These are phyloP conservation scores for Nyctanthes arbortristis DNA, from an alignment of 257 asterid species.

Conservation along the genomic window DNA sequence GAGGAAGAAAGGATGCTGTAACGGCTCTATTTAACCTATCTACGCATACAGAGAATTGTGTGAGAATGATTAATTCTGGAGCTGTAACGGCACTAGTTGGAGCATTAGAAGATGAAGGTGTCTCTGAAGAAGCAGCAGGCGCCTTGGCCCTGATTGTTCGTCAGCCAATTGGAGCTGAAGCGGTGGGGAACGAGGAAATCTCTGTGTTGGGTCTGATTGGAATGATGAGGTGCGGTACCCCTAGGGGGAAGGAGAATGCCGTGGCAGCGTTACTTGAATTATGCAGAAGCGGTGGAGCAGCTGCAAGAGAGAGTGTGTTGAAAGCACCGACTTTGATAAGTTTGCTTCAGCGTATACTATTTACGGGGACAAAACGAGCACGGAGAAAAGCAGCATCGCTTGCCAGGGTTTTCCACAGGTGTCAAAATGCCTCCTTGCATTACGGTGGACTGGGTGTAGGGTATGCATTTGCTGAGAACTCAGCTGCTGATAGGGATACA, in stretches of 20 bases:
- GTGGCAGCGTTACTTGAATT: constrained; percentile 85
- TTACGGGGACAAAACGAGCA: constrained; percentile 89
- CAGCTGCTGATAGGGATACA: constrained; percentile 48
- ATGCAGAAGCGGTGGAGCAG: constrained; percentile 77
- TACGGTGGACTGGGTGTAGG: constrained; percentile 62
- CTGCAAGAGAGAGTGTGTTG: constrained; percentile 66
- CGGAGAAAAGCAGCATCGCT: constrained; percentile 92
- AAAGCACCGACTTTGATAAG: constrained; percentile 78
- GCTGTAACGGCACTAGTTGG: constrained; percentile 62
- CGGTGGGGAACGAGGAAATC: constrained; percentile 63
- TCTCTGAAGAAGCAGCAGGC: constrained; percentile 90
- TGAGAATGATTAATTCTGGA: constrained; percentile 74
- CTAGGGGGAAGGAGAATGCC: constrained; percentile 85
- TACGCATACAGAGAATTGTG: constrained; percentile 68
- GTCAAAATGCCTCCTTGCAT: constrained; percentile 55
- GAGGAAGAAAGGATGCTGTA: constrained; percentile 93
- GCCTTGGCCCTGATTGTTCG: constrained; percentile 78
- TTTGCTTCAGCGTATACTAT: constrained; percentile 68
- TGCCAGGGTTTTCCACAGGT: constrained; percentile 80
- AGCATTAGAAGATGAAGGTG: constrained; percentile 64
- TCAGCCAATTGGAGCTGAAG: constrained; percentile 76
- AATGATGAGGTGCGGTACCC: constrained; percentile 83
- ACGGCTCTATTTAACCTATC: constrained; percentile 82
- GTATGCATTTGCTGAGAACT: constrained; percentile 56
- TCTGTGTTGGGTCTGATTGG: constrained; percentile 64